phyloP scores from a whole-genome alignment of 2,329 filamentous ascomycete species.

The Penicillium oxalicum region DNA sequence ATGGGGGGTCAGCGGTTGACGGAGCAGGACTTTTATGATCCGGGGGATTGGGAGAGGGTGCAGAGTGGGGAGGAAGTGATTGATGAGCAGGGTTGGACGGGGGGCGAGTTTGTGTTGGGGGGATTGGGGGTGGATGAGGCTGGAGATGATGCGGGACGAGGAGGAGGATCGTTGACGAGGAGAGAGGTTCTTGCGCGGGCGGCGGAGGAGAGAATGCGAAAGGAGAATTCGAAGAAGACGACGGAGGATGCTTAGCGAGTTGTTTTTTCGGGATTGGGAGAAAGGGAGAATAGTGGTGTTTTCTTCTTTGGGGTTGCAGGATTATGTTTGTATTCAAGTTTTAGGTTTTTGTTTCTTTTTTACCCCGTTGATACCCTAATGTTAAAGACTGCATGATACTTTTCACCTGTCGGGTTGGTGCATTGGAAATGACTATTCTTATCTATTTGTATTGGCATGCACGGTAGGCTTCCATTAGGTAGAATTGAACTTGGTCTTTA shows the following conservation, averaged over 20 bases:
- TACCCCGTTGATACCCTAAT: too few species aligned
- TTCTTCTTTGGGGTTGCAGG: too few species aligned
- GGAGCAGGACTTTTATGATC: slow-evolving; percentile 54
- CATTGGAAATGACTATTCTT: too few species aligned
- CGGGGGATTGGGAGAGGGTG: slow-evolving; percentile 48
- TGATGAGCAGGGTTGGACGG: slow-evolving; percentile 70
- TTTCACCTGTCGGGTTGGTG: too few species aligned
- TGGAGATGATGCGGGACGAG: slow-evolving; percentile 25
- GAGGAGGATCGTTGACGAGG: slow-evolving; percentile 40
- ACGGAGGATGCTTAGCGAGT: slow-evolving; percentile 16
- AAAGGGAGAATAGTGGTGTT: too few species aligned
- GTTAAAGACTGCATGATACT: too few species aligned
- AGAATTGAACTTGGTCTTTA: too few species aligned
- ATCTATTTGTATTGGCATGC: too few species aligned
- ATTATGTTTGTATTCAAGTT: too few species aligned
- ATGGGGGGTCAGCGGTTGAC: slow-evolving; percentile 61
- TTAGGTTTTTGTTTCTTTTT: too few species aligned
- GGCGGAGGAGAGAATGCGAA: slow-evolving; percentile 61
- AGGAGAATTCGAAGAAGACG: slow-evolving; percentile 40
- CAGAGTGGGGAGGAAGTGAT: slow-evolving; percentile 50
- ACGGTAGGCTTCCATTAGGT: too few species aligned
- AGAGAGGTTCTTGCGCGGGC: slow-evolving; percentile 70
- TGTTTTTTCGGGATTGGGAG: neutral
- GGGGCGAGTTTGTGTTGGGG: slow-evolving; percentile 70
- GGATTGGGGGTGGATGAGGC: slow-evolving; percentile 43